Percentiles rank a stretch among this genome's conserved stretches.
Conservation (phyloP, 1,284 basidiomycete species). For the Cutaneotrichosporon sp. region DNA sequence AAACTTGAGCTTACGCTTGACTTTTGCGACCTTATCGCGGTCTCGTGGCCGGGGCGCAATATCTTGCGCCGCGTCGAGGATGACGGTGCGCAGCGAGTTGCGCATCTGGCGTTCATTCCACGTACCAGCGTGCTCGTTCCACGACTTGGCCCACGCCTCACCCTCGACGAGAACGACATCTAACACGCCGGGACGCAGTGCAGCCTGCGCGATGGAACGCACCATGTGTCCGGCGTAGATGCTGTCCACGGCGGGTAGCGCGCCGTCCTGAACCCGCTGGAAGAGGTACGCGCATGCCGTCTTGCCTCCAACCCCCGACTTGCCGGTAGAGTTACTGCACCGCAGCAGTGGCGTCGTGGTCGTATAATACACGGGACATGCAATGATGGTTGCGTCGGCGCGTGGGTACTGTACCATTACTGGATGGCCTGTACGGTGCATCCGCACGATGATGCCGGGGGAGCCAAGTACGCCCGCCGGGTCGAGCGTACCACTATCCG, state of each 20-base stretch:
- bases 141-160: conserved; percentile 6
- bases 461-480: not conserved
- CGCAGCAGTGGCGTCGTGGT: conserved; percentile 5
- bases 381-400: not conserved
- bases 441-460: not conserved
- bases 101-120: conserved; percentile 6
- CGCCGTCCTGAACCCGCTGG: conserved; percentile 6
- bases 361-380: conserved; percentile 3
- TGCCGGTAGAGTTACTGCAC: not conserved
- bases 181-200: not conserved
- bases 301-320: not conserved
- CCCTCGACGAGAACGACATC: conserved; percentile 8
- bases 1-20: conserved; percentile 6
- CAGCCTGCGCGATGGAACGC: not conserved
- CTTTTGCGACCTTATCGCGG: conserved; percentile 3
- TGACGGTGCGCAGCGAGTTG: conserved; percentile 1
- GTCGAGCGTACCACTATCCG: not conserved
- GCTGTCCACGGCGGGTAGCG: conserved; percentile 1
- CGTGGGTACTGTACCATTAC: not conserved
- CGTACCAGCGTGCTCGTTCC: conserved; percentile 1
- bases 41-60: not conserved
- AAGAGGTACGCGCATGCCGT: conserved; percentile 4
- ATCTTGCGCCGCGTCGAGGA: not conserved
- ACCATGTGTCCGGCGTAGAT: conserved; percentile 8
- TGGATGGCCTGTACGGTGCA: conserved; percentile 1